These are phyloP conservation scores for Phytophthora quininea DNA, from an alignment of 352 stramenopile genomes.

Conservation along the genomic window DNA sequence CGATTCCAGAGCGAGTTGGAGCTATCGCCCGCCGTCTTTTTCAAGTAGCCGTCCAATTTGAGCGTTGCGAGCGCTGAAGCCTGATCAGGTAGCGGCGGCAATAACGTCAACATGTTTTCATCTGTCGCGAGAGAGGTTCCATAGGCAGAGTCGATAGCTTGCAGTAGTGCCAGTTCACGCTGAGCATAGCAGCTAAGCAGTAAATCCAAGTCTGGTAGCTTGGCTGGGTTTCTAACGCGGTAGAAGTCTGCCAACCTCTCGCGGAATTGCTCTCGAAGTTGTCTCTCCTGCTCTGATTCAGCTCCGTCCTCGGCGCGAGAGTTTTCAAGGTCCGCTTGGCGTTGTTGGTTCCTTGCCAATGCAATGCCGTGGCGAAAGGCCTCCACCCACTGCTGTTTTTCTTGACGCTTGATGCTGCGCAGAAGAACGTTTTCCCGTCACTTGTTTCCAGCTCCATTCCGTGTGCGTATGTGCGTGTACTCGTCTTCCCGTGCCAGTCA, in stretches of 20 bases:
- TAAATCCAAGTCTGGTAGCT: conserved; percentile 55
- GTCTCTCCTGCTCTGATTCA: conserved; percentile 26
- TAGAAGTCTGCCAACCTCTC: conserved; percentile 60
- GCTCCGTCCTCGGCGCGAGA: neutral
- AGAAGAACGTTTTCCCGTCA: conserved; percentile 79
- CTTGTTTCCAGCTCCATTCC: conserved; percentile 73
- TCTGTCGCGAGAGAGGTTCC: conserved; percentile 37
- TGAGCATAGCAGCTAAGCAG: conserved; percentile 51
- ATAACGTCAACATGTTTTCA: conserved; percentile 35
- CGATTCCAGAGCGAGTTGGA: conserved; percentile 42
- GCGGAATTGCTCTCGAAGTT: conserved; percentile 34
- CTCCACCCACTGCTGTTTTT: conserved; percentile 68
- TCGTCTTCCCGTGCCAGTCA: conserved; percentile 78
- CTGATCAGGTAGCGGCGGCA: conserved; percentile 40
- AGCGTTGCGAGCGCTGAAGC: conserved; percentile 37
- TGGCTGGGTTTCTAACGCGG: conserved; percentile 55
- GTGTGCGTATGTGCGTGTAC: conserved; percentile 51
- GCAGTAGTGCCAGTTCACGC: conserved; percentile 50
- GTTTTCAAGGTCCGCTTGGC: conserved; percentile 8
- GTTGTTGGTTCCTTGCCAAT: conserved; percentile 23
- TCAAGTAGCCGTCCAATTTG: conserved; percentile 47
- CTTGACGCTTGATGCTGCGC: conserved; percentile 53
- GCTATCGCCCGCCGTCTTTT: conserved; percentile 31
- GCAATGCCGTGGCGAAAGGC: conserved; percentile 65
- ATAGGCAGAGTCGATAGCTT: conserved; percentile 58